Conservation (phyloP, 306 rosid genomes). For the Vigna reflexopilosa region DNA sequence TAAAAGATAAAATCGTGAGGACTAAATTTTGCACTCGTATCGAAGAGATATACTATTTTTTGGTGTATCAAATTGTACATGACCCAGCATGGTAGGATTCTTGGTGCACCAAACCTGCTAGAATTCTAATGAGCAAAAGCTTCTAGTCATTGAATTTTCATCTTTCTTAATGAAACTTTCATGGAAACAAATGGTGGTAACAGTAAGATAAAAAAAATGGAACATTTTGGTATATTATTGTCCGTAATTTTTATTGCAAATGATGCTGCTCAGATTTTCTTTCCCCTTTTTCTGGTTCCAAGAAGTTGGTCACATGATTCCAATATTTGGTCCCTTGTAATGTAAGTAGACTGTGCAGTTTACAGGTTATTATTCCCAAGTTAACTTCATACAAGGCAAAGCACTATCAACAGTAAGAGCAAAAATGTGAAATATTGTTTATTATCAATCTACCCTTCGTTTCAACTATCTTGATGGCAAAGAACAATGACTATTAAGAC, state of each 20-base stretch:
- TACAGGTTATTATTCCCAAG: constrained; percentile 1
- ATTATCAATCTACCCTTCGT: constrained; percentile 19
- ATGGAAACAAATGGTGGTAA: neutral
- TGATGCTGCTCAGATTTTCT: constrained; percentile 15
- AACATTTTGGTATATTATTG: neutral
- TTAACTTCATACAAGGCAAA: constrained; percentile 34
- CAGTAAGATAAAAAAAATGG: neutral
- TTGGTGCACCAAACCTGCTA: neutral
- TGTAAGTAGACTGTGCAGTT: neutral
- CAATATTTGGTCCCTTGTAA: neutral
- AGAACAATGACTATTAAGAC: neutral
- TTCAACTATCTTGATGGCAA: neutral
- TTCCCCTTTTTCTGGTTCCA: neutral
- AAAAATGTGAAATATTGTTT: constrained; percentile 10
- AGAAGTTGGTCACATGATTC: constrained; percentile 6
- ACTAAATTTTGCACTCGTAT: neutral
- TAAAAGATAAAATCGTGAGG: constrained; percentile 10
- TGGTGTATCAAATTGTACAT: neutral
- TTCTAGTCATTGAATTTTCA: neutral
- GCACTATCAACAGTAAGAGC: neutral
- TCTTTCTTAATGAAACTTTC: neutral
- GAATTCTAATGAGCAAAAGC: neutral
- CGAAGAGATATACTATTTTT: constrained; percentile 1
- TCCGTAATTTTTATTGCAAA: constrained; percentile 3
- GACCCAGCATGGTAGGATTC: neutral